Conservation (phyloP, 2,329 filamentous ascomycete genomes). For the Colletotrichum cuscutae region DNA sequence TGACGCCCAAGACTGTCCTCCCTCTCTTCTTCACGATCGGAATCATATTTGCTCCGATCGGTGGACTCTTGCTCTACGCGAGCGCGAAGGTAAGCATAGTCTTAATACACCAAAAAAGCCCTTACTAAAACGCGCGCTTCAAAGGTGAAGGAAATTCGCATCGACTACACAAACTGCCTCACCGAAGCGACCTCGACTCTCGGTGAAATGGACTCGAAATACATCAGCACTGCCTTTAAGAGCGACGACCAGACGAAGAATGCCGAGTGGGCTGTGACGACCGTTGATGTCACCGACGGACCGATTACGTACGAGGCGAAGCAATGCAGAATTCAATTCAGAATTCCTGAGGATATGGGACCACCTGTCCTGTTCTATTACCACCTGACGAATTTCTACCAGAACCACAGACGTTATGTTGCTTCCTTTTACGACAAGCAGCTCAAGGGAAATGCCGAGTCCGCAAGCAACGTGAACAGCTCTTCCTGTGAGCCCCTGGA, state of each 20-base stretch:
- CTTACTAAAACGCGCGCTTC: slow-evolving; percentile 6
- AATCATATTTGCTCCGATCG: slow-evolving; percentile 93
- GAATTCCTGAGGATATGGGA: slow-evolving; percentile 80
- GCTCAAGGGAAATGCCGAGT: slow-evolving; percentile 75
- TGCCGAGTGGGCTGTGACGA: slow-evolving; percentile 54
- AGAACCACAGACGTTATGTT: slow-evolving; percentile 97
- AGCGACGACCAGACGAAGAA: slow-evolving; percentile 52
- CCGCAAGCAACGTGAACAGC: slow-evolving; percentile 67
- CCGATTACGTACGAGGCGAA: slow-evolving; percentile 49
- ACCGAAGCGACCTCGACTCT: slow-evolving; percentile 58
- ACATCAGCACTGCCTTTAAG: slow-evolving; percentile 79
- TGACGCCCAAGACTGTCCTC: slow-evolving; percentile 93
- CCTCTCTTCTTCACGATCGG: slow-evolving; percentile 92
- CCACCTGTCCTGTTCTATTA: slow-evolving; percentile 95
- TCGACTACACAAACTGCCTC: slow-evolving; percentile 89
- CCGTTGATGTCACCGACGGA: slow-evolving; percentile 51
- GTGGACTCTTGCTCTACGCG: slow-evolving; percentile 86
- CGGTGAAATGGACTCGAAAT: slow-evolving; percentile 63
- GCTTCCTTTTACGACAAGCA: slow-evolving; percentile 88
- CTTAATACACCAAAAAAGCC: not conserved
- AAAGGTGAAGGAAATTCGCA: slow-evolving; percentile 87
- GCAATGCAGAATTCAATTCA: slow-evolving; percentile 81
- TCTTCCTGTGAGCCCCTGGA: slow-evolving; percentile 83
- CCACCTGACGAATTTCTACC: slow-evolving; percentile 96
- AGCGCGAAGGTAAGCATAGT: slow-evolving; percentile 74